Evolutionary conservation across 176 grass and related monocot species (phyloP).

Genomic region (Urochloa ruziziensis): DNA sequence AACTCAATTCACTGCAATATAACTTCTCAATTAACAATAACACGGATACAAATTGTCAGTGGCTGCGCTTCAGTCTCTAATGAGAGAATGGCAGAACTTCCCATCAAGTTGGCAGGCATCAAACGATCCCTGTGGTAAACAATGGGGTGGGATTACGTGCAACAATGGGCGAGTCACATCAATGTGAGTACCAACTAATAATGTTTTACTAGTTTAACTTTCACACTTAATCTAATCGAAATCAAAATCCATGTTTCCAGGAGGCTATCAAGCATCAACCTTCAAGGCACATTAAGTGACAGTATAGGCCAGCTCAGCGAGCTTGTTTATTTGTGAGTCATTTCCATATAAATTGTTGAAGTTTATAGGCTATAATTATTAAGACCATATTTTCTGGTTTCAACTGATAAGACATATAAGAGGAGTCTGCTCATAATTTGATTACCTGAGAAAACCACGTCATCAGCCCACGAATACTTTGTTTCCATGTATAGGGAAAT

Average conservation of each 20-base stretch:
- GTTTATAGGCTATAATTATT: background rate
- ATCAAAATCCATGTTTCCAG: slow-evolving; percentile 28
- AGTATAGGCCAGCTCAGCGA: slow-evolving; percentile 40
- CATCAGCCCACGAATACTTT: background rate
- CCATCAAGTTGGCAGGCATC: slow-evolving; percentile 45
- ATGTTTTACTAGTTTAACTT: background rate
- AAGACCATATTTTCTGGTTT: background rate
- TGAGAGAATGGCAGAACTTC: slow-evolving; percentile 39
- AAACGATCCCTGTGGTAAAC: slow-evolving; percentile 41
- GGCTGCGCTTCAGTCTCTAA: slow-evolving; percentile 40
- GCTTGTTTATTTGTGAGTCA: slow-evolving; percentile 49
- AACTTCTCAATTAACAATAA: slow-evolving; percentile 10
- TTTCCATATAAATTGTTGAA: background rate
- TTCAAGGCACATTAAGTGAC: slow-evolving; percentile 40
- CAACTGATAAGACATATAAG: background rate
- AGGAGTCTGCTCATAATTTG: background rate
- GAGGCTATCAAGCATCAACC: slow-evolving; percentile 42
- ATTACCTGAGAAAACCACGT: background rate
- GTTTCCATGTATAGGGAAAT: background rate
- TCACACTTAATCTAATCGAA: slow-evolving; percentile 1
- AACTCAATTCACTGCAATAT: background rate
- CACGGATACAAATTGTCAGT: slow-evolving; percentile 26
- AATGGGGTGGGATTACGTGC: slow-evolving; percentile 46
- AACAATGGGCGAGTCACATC: slow-evolving; percentile 20
- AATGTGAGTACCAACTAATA: slow-evolving; percentile 36